These are phyloP conservation scores for Cladophialophora immunda DNA, from an alignment of 2,329 filamentous ascomycete species.

Conservation along the genomic window DNA sequence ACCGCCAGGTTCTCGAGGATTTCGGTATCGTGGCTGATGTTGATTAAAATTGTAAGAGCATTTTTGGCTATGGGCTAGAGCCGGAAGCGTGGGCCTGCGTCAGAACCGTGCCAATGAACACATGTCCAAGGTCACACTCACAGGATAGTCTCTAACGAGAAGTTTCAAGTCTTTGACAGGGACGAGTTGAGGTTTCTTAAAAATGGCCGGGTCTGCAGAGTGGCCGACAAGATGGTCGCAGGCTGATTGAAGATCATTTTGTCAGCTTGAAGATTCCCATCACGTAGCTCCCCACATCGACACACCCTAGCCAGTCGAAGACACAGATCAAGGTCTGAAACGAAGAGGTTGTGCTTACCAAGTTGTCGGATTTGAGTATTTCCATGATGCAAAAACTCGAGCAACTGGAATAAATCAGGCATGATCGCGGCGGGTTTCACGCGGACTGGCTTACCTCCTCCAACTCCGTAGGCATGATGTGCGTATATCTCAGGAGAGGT, in stretches of 20 bases:
- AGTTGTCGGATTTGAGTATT: constrained; percentile 90
- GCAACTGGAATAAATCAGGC: constrained; percentile 66
- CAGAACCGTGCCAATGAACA: constrained; percentile 84
- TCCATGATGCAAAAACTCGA: constrained; percentile 91
- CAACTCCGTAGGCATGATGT: constrained; percentile 75
- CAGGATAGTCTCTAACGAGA: constrained; percentile 81
- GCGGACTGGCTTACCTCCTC: constrained; percentile 69
- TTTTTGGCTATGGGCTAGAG: constrained; percentile 86
- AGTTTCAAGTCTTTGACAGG: constrained; percentile 90
- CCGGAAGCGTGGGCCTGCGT: constrained; percentile 43
- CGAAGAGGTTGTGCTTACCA: constrained; percentile 57
- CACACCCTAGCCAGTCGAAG: neutral
- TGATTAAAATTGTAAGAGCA: constrained; percentile 78
- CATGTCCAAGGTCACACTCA: constrained; percentile 63
- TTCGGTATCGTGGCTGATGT: constrained; percentile 80
- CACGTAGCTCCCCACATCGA: neutral
- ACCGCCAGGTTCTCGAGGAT: constrained; percentile 75
- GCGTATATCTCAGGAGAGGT: neutral
- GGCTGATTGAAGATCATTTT: constrained; percentile 58
- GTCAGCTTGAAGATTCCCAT: constrained; percentile 10
- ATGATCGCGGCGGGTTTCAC: neutral
- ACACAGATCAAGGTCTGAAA: constrained; percentile 31
- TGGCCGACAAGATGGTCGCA: constrained; percentile 88
- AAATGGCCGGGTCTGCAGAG: constrained; percentile 77
- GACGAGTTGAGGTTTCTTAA: constrained; percentile 80